Evolutionary conservation across 768 basidiomycete genomes (phyloP).

Genomic region (Udeniomyces megalosporus): DNA sequence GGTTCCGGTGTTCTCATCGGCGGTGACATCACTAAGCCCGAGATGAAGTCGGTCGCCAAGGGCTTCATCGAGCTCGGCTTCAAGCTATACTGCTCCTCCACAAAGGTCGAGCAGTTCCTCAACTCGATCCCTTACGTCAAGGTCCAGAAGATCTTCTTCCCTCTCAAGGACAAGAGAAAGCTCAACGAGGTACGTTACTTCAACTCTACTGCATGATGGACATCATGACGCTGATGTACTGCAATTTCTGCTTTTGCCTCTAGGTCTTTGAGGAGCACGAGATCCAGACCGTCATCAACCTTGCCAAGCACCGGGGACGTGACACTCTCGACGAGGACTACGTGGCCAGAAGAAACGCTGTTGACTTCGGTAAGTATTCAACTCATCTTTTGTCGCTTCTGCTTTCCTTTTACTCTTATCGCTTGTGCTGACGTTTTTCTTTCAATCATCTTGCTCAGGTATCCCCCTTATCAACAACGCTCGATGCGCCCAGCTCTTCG

Average conservation of each 20-base stretch:
- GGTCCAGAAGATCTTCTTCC: slow-evolving; percentile 80
- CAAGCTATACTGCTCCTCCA: slow-evolving; percentile 81
- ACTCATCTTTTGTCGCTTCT: not conserved
- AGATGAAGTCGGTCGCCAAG: slow-evolving; percentile 70
- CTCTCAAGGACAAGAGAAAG: slow-evolving; percentile 87
- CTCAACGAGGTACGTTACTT: slow-evolving; percentile 51
- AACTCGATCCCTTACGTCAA: slow-evolving; percentile 22
- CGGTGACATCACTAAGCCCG: slow-evolving; percentile 71
- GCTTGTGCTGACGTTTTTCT: not conserved
- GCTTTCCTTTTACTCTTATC: slow-evolving; percentile 1
- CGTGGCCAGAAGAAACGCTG: slow-evolving; percentile 64
- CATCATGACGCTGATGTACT: no score
- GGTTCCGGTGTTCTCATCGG: slow-evolving; percentile 82
- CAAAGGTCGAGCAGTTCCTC: slow-evolving; percentile 20
- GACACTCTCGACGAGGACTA: slow-evolving; percentile 83
- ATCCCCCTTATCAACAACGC: slow-evolving; percentile 80
- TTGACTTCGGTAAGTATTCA: slow-evolving; percentile 13
- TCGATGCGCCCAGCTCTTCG: slow-evolving; percentile 53
- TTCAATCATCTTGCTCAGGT: slow-evolving; percentile 44
- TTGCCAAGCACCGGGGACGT: slow-evolving; percentile 60
- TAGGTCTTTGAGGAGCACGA: slow-evolving; percentile 45
- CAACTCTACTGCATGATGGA: no score
- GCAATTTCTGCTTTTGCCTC: no score
- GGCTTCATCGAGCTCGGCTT: slow-evolving; percentile 71
- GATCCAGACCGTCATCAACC: slow-evolving; percentile 85